Base-by-base conservation (phyloP, 73 alveolate genomes). In the Stentor coeruleus region DNA sequence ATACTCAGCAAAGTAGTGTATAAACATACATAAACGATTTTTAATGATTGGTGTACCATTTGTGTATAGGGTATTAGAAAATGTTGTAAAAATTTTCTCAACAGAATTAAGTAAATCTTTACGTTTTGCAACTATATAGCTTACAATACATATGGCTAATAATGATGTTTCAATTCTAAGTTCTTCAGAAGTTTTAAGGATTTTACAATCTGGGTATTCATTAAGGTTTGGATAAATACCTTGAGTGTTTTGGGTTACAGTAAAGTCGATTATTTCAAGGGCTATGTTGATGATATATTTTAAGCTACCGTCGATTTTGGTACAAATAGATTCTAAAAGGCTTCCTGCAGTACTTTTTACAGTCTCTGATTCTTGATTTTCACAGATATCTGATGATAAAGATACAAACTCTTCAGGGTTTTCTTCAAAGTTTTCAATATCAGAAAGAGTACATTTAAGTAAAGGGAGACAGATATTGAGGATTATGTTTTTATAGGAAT, bases 371-470 rank as follows among this genome's bases (percentile, higher is more conserved):
- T 85, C 87, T 75, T 91, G 86, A 57, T 84, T 88, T 41, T 91
- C 96, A 38, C 96, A 91, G 28, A 81, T 72, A 77, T 91, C 96
- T 3, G 83, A 83, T 11, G 93, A 81, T 11, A 91, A 74, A 11
- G 58, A 41, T 3, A 91, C 94, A 74, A 91, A 91, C 31, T 88
- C 93, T 38, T 84, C 85, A 6, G 96, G 96, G 59, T 74, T 85
- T 1, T 39, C 79, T 4, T 37, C 58, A 82, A 88, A 66, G 37
- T 38, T 36, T 38, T 82, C 90, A 20, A 30, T 3, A 42, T 91
- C 96, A 4, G 42, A 83, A 30, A 79, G 60, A 3, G 88, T 20
- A 30, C 92, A 84, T 30, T 76, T 80, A 55, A 91, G 38, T 39
- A 85, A 60, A 28, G 88, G 85, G 40, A 91, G 82, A 76, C 86